Conservation (phyloP, 1,284 basidiomycete species). For the Moniliella sp. region DNA sequence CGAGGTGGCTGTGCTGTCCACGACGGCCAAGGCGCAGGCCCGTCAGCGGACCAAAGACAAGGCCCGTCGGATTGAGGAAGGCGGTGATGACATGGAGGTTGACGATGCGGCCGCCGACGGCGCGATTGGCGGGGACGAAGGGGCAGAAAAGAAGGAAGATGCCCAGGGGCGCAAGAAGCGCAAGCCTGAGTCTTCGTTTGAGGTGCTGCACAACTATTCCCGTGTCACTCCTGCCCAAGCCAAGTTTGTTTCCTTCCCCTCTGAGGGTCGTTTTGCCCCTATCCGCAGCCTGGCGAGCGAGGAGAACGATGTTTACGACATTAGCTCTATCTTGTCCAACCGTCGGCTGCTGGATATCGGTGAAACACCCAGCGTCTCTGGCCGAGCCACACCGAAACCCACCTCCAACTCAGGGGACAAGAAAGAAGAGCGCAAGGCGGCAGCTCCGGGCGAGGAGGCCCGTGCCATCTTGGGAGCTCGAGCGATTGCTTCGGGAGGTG, state of each 20-base stretch:
- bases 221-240: constrained; percentile 79
- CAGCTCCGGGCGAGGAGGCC: too few relatives aligned
- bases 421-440: too few relatives aligned
- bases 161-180: constrained; percentile 35
- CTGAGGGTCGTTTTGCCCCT: constrained; percentile 62
- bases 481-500: constrained; percentile 16
- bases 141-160: constrained; percentile 11
- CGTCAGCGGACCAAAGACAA: constrained; percentile 27
- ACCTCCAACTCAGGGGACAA: too few relatives aligned
- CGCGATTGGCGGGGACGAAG: constrained; percentile 1
- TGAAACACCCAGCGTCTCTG: too few relatives aligned
- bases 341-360: constrained; percentile 14
- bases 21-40: constrained; percentile 29
- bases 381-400: background rate
- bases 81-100: constrained; percentile 7
- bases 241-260: constrained; percentile 58
- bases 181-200: constrained; percentile 52
- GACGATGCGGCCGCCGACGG: constrained; percentile 12
- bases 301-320: constrained; percentile 16
- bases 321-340: constrained; percentile 8
- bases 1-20: constrained; percentile 29
- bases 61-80: constrained; percentile 14
- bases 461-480: constrained; percentile 15
- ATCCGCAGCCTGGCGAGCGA: constrained; percentile 48
- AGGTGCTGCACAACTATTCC: constrained; percentile 65